Conservation (phyloP, 345 rosid genomes). For the Noccaea caerulescens region DNA sequence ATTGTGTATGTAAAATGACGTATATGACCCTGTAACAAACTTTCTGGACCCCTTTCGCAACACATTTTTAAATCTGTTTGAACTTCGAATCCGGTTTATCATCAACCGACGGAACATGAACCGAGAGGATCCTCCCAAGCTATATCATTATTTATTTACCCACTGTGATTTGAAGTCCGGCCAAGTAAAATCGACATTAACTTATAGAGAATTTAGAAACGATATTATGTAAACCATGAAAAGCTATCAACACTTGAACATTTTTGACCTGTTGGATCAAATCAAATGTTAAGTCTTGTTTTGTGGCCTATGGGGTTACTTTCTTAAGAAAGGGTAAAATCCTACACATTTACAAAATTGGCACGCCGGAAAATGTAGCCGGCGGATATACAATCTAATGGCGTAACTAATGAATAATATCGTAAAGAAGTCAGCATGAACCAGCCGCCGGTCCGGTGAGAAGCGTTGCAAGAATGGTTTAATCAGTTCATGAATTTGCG, state of each 20-base stretch:
- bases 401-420: conserved; percentile 35
- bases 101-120: neutral
- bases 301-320: conserved; percentile 24
- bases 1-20: conserved; percentile 9
- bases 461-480: conserved; percentile 26
- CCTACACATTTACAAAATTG: conserved; percentile 41
- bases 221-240: neutral
- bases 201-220: neutral
- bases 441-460: conserved; percentile 27
- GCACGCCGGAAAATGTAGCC: conserved; percentile 28
- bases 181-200: neutral
- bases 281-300: conserved; percentile 14
- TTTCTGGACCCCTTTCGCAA: conserved; percentile 24
- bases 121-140: conserved; percentile 1
- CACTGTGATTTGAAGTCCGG: neutral
- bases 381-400: conserved; percentile 14
- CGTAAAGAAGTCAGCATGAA: conserved; percentile 17
- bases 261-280: neutral
- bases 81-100: conserved; percentile 15
- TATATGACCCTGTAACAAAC: conserved; percentile 42
- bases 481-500: conserved; percentile 71
- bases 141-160: neutral
- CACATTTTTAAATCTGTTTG: neutral
- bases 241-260: conserved; percentile 19
- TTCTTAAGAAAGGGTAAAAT: neutral